phyloP scores from a whole-genome alignment of 2,329 filamentous ascomycete species.

The Trichophyton schoenleinii region DNA sequence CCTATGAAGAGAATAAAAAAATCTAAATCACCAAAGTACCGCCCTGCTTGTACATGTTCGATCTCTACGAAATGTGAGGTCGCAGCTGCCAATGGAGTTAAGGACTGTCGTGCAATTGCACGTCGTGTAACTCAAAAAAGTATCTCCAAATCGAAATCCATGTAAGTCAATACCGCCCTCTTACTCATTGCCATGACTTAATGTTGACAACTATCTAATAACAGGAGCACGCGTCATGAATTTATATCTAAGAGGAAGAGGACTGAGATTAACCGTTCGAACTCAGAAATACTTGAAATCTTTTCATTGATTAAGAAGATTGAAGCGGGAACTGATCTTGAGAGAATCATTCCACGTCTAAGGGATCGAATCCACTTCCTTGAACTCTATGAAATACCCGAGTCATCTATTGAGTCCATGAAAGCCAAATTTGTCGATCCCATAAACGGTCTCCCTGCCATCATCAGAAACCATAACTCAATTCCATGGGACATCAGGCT shows the following conservation, averaged over 20 bases:
- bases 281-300: constrained; percentile 8
- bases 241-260: constrained; percentile 5
- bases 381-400: constrained; percentile 6
- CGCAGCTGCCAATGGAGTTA: constrained; percentile 8
- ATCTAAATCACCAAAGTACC: background rate
- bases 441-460: constrained; percentile 10
- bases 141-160: background rate
- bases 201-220: background rate
- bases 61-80: constrained; percentile 9
- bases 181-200: too few relatives aligned
- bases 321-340: background rate
- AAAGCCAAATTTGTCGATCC: constrained; percentile 9
- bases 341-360: constrained; percentile 5
- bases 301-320: constrained; percentile 1
- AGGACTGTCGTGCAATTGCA: constrained; percentile 9
- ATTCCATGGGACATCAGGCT: constrained; percentile 14
- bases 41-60: constrained; percentile 10
- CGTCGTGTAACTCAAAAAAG: background rate
- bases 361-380: constrained; percentile 10
- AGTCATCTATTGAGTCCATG: constrained; percentile 1
- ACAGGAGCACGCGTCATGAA: background rate
- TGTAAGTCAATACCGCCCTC: background rate
- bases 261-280: constrained; percentile 2
- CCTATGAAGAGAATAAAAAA: background rate
- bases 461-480: background rate